Base-by-base conservation (phyloP, 176 grass and related monocot species). In the Rhipidocladum racemiflorum region DNA sequence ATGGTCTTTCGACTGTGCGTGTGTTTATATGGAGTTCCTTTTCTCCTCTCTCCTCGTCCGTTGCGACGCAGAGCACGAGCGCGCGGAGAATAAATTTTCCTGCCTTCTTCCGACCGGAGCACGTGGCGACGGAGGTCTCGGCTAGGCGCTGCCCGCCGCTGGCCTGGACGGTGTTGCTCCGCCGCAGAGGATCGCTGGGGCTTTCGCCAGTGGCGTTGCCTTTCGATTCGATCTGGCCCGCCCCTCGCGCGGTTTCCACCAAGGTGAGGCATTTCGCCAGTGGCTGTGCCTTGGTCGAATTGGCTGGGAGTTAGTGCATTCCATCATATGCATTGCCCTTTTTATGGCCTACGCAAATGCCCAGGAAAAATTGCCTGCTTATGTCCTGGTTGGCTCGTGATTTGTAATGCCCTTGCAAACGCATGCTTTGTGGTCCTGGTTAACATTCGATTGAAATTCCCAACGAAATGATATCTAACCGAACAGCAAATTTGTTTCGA, bases 181-280 rank as follows among this genome's bases (percentile, higher is more conserved):
- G 29, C 21, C 38, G 65, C 48, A 10, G n/a, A 17, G 44, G 65
- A 35, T 67, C 78, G 65, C 38, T 29, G 21, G 7, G 7, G 6
- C 64, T 20, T 53, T 78, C 48, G 14, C 70, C 14, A 3, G 6
- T 5, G 67, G 20, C 62, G 15, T 11, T 10, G 8, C 17, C 68
- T 35, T 73, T 36, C 60, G 38, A n/a, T 27, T 75, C 27, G 23
- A 29, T 16, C 9, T 84, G 55, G 24, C 42, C 78, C 17, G 24
- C 21, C n/a, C 1, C 73, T 72, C 78, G 84, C 60, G 77, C 76
- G 53, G 79, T 78, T 81, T 77, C 81, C 21, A 46, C 81, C 80
- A 77, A 89, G 86, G n/a, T n/a, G n/a, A n/a, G n/a, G n/a, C n/a
- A n/a, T n/a, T n/a, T n/a, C n/a, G n/a, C n/a, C n/a, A n/a, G n/a